A percentile compares a stretch with the other conserved stretches of the same genome.
These are phyloP conservation scores for Oidium heveae DNA, from an alignment of 2,329 filamentous ascomycete species.

Conservation along the genomic window DNA sequence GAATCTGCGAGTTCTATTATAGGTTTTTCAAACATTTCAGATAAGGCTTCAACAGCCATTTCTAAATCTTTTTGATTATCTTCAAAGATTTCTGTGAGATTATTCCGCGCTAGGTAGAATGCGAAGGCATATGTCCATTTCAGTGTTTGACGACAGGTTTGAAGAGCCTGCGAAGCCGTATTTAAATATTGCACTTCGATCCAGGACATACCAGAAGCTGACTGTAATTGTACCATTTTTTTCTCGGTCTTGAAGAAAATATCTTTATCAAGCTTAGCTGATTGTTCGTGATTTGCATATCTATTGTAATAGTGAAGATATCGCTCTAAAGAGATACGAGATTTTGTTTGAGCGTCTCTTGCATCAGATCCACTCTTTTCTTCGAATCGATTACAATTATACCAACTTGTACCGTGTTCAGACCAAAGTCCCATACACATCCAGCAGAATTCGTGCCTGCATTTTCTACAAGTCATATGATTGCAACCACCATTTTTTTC, in stretches of 20 bases:
- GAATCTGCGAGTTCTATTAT: slow-evolving; percentile 59
- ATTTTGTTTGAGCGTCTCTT: slow-evolving; percentile 74
- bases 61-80: slow-evolving; percentile 97
- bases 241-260: slow-evolving; percentile 91
- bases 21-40: slow-evolving; percentile 98
- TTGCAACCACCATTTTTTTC: slow-evolving; percentile 98
- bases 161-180: slow-evolving; percentile 73
- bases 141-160: slow-evolving; percentile 90
- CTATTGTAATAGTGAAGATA: slow-evolving; percentile 98
- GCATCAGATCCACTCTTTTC: slow-evolving; percentile 86
- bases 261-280: slow-evolving; percentile 86
- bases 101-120: slow-evolving; percentile 89
- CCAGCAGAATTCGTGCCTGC: slow-evolving; percentile 95
- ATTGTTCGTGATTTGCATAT: slow-evolving; percentile 97
- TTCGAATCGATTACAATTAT: slow-evolving; percentile 94
- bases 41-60: slow-evolving; percentile 85
- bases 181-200: slow-evolving; percentile 97
- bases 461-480: slow-evolving; percentile 94
- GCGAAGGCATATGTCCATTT: slow-evolving; percentile 99
- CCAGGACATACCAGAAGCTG: slow-evolving; percentile 88
- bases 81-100: slow-evolving; percentile 89
- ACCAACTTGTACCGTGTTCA: slow-evolving; percentile 97
- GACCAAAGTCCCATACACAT: slow-evolving; percentile 99
- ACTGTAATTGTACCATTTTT: slow-evolving; percentile 95
- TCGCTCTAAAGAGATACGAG: slow-evolving; percentile 72